These are phyloP conservation scores for Coprinopsis marcescibilis DNA, from an alignment of 768 basidiomycete species.

Conservation along the genomic window DNA sequence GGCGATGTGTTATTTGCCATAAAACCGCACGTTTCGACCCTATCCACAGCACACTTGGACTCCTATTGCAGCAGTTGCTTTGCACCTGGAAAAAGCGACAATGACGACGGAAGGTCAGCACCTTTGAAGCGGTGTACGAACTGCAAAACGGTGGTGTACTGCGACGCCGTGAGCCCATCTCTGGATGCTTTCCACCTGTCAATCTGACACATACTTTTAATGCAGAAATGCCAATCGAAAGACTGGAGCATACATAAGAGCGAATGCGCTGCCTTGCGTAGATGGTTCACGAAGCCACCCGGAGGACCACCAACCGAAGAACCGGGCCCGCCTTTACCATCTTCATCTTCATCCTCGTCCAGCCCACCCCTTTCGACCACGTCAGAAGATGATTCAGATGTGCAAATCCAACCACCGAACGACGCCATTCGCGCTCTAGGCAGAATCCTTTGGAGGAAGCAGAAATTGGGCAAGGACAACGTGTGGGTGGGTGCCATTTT, in stretches of 20 bases:
- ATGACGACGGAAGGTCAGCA: no score
- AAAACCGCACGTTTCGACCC: constrained; percentile 54
- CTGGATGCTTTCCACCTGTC: constrained; percentile 3
- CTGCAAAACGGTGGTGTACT: constrained; percentile 73
- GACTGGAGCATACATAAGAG: constrained; percentile 74
- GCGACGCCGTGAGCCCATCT: constrained; percentile 52
- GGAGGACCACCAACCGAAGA: no score
- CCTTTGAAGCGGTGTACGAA: constrained; percentile 64
- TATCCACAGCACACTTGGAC: constrained; percentile 59
- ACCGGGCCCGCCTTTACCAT: no score
- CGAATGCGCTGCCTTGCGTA: constrained; percentile 69
- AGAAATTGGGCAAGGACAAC: constrained; percentile 47
- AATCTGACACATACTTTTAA: not conserved
- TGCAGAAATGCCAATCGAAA: constrained; percentile 58
- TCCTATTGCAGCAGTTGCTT: constrained; percentile 69
- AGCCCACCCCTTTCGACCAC: not conserved
- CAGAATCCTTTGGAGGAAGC: constrained; percentile 62
- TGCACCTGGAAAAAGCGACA: constrained; percentile 25
- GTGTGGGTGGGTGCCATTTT: constrained; percentile 44
- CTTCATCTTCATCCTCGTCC: constrained; percentile 25
- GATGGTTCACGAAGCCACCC: constrained; percentile 50
- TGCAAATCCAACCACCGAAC: constrained; percentile 43
- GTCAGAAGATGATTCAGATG: constrained; percentile 32
- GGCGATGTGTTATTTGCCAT: constrained; percentile 55
- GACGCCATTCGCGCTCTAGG: constrained; percentile 80